Conservation (phyloP, 768 basidiomycete species). For the Amylocystis lapponica region DNA sequence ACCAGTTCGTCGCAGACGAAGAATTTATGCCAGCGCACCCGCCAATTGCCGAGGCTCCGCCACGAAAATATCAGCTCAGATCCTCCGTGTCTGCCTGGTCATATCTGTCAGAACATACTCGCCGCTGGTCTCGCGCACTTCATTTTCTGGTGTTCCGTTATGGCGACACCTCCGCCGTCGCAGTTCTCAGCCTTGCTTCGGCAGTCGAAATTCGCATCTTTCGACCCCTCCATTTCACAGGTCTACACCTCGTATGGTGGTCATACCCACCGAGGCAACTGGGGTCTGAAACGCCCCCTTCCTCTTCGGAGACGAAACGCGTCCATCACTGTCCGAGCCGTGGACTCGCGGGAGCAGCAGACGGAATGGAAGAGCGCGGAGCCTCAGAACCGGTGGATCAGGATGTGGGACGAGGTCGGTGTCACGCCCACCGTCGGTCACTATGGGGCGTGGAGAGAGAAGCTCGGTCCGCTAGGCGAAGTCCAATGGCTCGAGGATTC, state of each 20-base stretch:
- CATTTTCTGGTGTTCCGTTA: neutral
- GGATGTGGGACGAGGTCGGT: conserved; percentile 60
- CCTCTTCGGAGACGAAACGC: conserved; percentile 57
- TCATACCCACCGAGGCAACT: conserved; percentile 72
- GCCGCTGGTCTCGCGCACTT: neutral
- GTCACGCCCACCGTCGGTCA: conserved; percentile 27
- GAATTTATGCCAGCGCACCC: too few species aligned
- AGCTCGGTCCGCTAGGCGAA: conserved; percentile 31
- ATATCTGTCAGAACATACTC: too few species aligned
- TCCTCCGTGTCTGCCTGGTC: too few species aligned
- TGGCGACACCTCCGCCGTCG: conserved; percentile 41
- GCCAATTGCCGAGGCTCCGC: conserved; percentile 14
- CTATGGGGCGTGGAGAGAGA: conserved; percentile 32
- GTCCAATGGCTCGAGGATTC: conserved; percentile 37
- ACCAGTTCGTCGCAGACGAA: too few species aligned
- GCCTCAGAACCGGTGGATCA: conserved; percentile 59
- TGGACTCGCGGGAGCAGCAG: conserved; percentile 71
- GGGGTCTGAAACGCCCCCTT: conserved; percentile 82
- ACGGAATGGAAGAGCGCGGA: conserved; percentile 73
- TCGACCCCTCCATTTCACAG: conserved; percentile 70
- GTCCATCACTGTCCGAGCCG: conserved; percentile 57
- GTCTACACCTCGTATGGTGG: conserved; percentile 69
- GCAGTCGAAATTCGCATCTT: conserved; percentile 77
- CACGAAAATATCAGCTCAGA: too few species aligned
- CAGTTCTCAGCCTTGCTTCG: conserved; percentile 74